Evolutionary conservation across 2,329 filamentous ascomycete species (phyloP).

Genomic region (Emergomyces orientalis): DNA sequence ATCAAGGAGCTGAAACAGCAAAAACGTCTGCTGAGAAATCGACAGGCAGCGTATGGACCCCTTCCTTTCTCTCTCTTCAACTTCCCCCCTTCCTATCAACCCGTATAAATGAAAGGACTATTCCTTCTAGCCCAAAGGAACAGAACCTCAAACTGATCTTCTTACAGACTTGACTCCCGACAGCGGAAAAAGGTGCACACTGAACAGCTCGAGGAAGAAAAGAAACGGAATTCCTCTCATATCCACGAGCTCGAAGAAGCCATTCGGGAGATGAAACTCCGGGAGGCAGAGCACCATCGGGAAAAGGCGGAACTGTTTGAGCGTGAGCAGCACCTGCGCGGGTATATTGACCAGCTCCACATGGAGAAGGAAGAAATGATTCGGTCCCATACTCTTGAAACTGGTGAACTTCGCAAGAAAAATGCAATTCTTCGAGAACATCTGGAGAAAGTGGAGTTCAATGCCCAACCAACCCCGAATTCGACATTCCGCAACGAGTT

Average conservation of each 20-base stretch:
- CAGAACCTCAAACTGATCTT: slow-evolving; percentile 6
- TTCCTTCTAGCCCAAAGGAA: slow-evolving; percentile 1
- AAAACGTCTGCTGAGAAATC: slow-evolving; percentile 86
- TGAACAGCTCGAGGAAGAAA: slow-evolving; percentile 91
- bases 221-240: slow-evolving; percentile 75
- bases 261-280: slow-evolving; percentile 56
- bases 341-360: slow-evolving; percentile 66
- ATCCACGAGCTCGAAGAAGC: slow-evolving; percentile 73
- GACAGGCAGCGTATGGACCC: slow-evolving; percentile 81
- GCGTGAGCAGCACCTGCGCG: slow-evolving; percentile 64
- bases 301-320: slow-evolving; percentile 57
- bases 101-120: not conserved
- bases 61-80: slow-evolving; percentile 19
- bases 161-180: slow-evolving; percentile 73
- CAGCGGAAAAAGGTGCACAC: slow-evolving; percentile 98
- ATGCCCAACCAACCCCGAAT: slow-evolving; percentile 33
- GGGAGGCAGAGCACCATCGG: slow-evolving; percentile 42
- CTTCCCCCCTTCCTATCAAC: not conserved
- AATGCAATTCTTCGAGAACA: slow-evolving; percentile 68
- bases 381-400: slow-evolving; percentile 78
- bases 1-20: slow-evolving; percentile 98
- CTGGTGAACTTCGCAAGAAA: slow-evolving; percentile 85
- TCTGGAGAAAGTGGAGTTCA: slow-evolving; percentile 41
- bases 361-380: slow-evolving; percentile 90
- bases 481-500: slow-evolving; percentile 59